Evolutionary conservation across 495 filamentous ascomycete species (phyloP).

Genomic region (Symbiotaphrina buchneri): DNA sequence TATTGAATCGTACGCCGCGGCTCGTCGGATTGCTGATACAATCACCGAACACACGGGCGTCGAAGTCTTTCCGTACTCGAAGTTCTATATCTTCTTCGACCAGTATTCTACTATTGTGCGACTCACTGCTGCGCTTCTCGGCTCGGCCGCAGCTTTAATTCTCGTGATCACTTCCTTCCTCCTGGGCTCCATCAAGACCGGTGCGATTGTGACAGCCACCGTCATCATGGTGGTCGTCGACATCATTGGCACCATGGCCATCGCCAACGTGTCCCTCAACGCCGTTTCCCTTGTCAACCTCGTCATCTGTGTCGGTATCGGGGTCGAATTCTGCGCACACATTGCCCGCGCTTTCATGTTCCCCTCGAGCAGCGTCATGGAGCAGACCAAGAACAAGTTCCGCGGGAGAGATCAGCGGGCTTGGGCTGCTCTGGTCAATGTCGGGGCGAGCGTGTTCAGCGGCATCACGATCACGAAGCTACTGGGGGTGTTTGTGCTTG

Average conservation of each 20-base stretch:
- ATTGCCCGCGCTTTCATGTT: constrained; percentile 93
- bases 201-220: constrained; percentile 55
- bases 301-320: constrained; percentile 89
- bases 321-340: constrained; percentile 93
- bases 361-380: constrained; percentile 53
- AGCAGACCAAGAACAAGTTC: constrained; percentile 43
- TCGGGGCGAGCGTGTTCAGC: constrained; percentile 81
- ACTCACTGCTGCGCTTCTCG: constrained; percentile 55
- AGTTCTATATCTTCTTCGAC: constrained; percentile 98
- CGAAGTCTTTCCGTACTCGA: constrained; percentile 80
- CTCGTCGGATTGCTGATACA: constrained; percentile 64
- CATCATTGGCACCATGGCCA: constrained; percentile 83
- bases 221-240: constrained; percentile 89
- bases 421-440: constrained; percentile 82
- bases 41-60: constrained; percentile 44
- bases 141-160: constrained; percentile 64
- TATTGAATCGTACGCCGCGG: constrained; percentile 71
- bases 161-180: constrained; percentile 54
- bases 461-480: constrained; percentile 94
- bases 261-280: constrained; percentile 77
- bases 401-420: constrained; percentile 63
- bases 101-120: constrained; percentile 73
- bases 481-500: constrained; percentile 75
- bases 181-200: constrained; percentile 67
- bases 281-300: constrained; percentile 93